phyloP scores from a whole-genome alignment of 169 alveolate genomes.

The Cryptosporidium ryanae region DNA sequence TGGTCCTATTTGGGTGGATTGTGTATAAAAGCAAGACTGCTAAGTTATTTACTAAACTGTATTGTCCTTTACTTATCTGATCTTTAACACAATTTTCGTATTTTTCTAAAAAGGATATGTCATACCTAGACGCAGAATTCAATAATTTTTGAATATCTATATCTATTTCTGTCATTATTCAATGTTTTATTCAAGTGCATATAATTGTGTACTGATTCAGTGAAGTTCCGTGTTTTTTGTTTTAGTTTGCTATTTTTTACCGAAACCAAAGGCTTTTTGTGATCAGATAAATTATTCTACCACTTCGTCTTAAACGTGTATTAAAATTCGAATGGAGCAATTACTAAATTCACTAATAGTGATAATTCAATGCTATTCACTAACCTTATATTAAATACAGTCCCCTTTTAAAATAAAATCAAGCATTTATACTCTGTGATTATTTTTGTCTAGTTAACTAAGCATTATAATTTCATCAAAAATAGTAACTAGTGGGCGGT shows the following conservation, averaged over 20 bases:
- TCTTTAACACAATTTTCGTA: slow-evolving; percentile 53
- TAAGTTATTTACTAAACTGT: slow-evolving; percentile 51
- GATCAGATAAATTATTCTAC: neutral
- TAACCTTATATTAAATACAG: too few relatives aligned
- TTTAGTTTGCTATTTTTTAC: neutral
- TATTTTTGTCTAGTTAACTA: too few relatives aligned
- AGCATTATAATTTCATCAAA: too few relatives aligned
- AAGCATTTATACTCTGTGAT: too few relatives aligned
- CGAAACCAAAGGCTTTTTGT: neutral
- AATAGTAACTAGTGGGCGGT: too few relatives aligned
- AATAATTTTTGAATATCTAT: slow-evolving; percentile 7
- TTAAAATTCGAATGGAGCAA: neutral
- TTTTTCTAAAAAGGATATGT: slow-evolving; percentile 13
- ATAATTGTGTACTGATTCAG: too few relatives aligned
- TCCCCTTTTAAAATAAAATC: too few relatives aligned
- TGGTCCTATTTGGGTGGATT: slow-evolving; percentile 34
- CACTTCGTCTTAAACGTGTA: neutral
- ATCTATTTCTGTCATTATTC: slow-evolving; percentile 50
- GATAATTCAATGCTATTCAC: too few relatives aligned
- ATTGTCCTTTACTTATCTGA: slow-evolving; percentile 49
- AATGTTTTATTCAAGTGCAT: neutral
- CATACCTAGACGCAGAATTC: slow-evolving; percentile 63
- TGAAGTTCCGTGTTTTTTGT: too few relatives aligned
- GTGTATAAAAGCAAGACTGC: slow-evolving; percentile 25
- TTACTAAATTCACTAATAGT: neutral